phyloP scores from a whole-genome alignment of 768 basidiomycete species.

The Imleria badia region DNA sequence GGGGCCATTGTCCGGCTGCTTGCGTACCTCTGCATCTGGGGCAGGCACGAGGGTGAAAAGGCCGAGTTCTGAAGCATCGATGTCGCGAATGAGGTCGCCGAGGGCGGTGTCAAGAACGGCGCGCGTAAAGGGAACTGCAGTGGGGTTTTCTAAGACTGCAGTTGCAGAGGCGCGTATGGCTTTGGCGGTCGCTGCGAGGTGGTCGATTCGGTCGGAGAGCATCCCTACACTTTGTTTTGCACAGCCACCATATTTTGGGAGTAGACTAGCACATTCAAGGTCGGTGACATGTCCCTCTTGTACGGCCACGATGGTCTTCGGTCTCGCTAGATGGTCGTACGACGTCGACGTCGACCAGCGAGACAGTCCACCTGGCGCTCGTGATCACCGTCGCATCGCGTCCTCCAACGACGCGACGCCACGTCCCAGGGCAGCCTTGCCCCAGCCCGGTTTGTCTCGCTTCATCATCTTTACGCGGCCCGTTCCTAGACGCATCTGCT shows the following conservation, averaged over 20 bases:
- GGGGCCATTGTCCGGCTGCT: conserved; percentile 23
- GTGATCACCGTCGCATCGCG: conserved; percentile 29
- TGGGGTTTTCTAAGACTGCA: conserved; percentile 25
- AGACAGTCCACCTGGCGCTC: conserved; percentile 4
- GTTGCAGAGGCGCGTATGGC: conserved; percentile 49
- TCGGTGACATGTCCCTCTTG: conserved; percentile 14
- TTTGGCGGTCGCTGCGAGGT: conserved; percentile 51
- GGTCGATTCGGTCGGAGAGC: conserved; percentile 71
- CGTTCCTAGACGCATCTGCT: conserved; percentile 7
- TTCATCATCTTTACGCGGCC: conserved; percentile 5
- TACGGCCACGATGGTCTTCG: conserved; percentile 21
- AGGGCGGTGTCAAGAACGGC: conserved; percentile 64
- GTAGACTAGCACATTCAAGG: conserved; percentile 14
- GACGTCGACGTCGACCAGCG: conserved; percentile 22
- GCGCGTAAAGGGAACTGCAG: conserved; percentile 48
- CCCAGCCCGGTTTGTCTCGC: conserved; percentile 20
- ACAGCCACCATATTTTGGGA: conserved; percentile 28
- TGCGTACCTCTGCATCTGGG: conserved; percentile 33
- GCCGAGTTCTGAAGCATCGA: conserved; percentile 75
- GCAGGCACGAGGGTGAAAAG: conserved; percentile 61
- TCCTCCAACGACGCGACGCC: conserved; percentile 53
- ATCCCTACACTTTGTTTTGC: conserved; percentile 28
- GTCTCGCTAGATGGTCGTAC: conserved; percentile 19
- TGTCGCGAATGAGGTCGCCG: conserved; percentile 77
- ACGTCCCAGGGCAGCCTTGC: conserved; percentile 39